Base-by-base conservation (phyloP, 768 basidiomycete species). In the Boletus reticuloceps region DNA sequence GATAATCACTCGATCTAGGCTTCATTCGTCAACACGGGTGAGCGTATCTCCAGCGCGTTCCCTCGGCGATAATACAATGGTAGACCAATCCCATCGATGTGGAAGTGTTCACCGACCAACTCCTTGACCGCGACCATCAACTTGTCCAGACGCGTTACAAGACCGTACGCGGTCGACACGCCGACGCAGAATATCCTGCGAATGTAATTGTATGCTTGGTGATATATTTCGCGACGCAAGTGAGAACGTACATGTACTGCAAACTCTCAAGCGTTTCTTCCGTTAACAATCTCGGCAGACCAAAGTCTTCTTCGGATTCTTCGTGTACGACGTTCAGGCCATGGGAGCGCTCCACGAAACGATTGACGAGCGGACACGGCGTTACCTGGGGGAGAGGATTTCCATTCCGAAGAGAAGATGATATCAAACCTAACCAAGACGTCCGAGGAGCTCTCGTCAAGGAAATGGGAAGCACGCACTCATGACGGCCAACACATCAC, bases 51-150 rank as follows among this genome's bases (percentile, higher is more conserved):
- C 29, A 70, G 61, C 12, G 68, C 70, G 0, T 27, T 51, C 52
- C 42, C 54, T 49, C 63, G 63, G 50, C 48, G 58, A 54, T 53
- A 60, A 54, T 72, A 53, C 45, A 59, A 19, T 19, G 59, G 66
- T 51, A 51, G 58, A 36, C 80, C 85, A 16, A 89, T 70, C 0
- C 88, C 88, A 54, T 85, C 81, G n/a, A 93, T 88, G 65, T 92
- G 88, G 66, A 88, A 91, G 60, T 89, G 87, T 67, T 94, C 91
- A 2, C 91, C 91, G 1, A 94, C 89, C 43, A 94, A 75, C 69
- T 93, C 89, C 67, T 94, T 94, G 16, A 84, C 82, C 3, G 89
- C 89, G 4, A 91, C 64, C 84, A 94, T 89, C 54, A 94, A 70
- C 49, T 82, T 75, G 65, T 94, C 92, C 13, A 94, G 72, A 11